A percentile compares a stretch with the other conserved stretches of the same genome.
These are phyloP conservation scores for Calocybe gangraenosa DNA, from an alignment of 768 basidiomycete genomes.

Conservation along the genomic window DNA sequence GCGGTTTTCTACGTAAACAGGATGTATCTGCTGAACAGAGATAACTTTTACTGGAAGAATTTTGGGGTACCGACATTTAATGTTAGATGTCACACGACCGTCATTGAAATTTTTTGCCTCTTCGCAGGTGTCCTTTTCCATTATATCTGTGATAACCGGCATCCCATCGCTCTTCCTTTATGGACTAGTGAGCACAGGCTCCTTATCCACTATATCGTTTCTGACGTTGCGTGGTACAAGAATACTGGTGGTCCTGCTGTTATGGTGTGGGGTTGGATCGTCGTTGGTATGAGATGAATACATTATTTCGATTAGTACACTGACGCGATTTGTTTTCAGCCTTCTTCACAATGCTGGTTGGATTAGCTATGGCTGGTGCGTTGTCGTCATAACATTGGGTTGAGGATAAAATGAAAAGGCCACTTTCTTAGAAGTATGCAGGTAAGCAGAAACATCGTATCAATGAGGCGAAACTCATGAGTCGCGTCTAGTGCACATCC, in stretches of 20 bases:
- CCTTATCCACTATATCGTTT: neutral
- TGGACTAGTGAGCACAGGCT: slow-evolving; percentile 49
- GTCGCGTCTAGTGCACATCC: slow-evolving; percentile 54
- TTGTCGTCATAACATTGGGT: too few species aligned
- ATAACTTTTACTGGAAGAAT: slow-evolving; percentile 38
- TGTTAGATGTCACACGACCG: neutral
- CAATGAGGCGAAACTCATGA: neutral
- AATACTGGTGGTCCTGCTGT: slow-evolving; percentile 73
- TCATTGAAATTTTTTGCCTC: neutral
- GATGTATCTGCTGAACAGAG: neutral
- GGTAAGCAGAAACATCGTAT: slow-evolving; percentile 22
- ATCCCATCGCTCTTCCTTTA: slow-evolving; percentile 66
- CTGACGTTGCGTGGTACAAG: slow-evolving; percentile 25
- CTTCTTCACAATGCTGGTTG: slow-evolving; percentile 67
- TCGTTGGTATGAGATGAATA: slow-evolving; percentile 38
- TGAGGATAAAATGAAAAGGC: too few species aligned
- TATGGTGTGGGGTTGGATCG: slow-evolving; percentile 74
- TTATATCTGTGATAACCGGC: slow-evolving; percentile 74
- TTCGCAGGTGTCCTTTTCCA: slow-evolving; percentile 57
- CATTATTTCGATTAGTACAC: neutral
- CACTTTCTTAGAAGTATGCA: slow-evolving; percentile 39
- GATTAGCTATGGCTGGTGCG: slow-evolving; percentile 69
- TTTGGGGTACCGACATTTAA: slow-evolving; percentile 47
- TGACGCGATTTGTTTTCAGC: slow-evolving; percentile 30
- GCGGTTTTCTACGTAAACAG: slow-evolving; percentile 9